Evolutionary conservation across 2,329 filamentous ascomycete genomes (phyloP), one percentile per base, ranked within the genome.

Genomic region (Stagonosporopsis chrysanthemi): DNA sequence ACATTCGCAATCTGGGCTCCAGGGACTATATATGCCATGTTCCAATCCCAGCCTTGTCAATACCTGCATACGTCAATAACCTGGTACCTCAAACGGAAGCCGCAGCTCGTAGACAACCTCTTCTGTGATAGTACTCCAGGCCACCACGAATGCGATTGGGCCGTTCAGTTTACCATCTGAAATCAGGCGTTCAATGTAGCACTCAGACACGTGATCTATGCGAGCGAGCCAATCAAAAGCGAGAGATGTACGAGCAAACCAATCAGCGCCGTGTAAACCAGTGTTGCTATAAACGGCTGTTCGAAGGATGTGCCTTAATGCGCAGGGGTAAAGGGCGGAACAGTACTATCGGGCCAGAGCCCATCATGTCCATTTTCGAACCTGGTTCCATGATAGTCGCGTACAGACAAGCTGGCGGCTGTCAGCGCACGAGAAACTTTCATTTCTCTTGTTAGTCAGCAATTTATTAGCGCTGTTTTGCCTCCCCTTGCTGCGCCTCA

Each of bases 221-320:
- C 53, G 53, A 56, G 11, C 47, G 12, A 40, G 29, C 53, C 40
- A 56, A 56, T 56, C n/a, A 51, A 22, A 36, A 31, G 35, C 29
- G 26, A 17, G 8, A 2, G n/a, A 2, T 42, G 4, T 38, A 17
- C 53, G 53, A 56, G 36, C 14, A 4, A 24, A 17, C 53, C 47
- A 56, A 56, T 56, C 47, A 56, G 19, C 15, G n/a, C 14, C 9
- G 4, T 9, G 29, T 42, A 17, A 4, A 15, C 7, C 14, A 7
- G 17, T 33, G 29, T 38, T 43, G 23, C 47, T 56, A 56, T 56
- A 44, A 24, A 39, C 12, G 40, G 38, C 31, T 28, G 19, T 38
- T 2, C 11, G 14, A 14, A n/a, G n/a, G 8, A 38, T n/a, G 17
- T 4, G 24, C 26, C 36, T 15, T 11, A 6, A 7, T n/a, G 12